Percentiles rank a stretch among this genome's conserved stretches.
Evolutionary conservation across 441 rosid genomes (phyloP).

Genomic region (Corymbia calophylla): DNA sequence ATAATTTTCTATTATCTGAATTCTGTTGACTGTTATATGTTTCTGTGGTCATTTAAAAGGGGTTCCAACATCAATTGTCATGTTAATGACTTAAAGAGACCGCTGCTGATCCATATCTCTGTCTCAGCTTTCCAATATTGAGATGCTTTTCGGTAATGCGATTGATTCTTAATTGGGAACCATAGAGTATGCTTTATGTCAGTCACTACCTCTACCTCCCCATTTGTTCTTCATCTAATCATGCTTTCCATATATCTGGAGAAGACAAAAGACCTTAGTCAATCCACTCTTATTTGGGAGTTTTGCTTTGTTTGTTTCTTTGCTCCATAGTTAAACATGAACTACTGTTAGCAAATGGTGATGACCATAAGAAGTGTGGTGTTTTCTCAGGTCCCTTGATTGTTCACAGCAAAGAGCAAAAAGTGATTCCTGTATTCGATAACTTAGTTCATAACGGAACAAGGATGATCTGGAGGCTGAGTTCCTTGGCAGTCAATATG

Average conservation of each 20-base stretch:
- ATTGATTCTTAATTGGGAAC: not conserved
- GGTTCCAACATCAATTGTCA: not conserved
- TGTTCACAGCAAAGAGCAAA: slow-evolving; percentile 16
- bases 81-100: not conserved
- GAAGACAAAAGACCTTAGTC: not conserved
- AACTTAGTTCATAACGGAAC: slow-evolving; percentile 49
- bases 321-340: not conserved
- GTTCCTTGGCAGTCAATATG: slow-evolving; percentile 34
- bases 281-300: not conserved
- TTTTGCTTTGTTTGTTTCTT: not conserved
- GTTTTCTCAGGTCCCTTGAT: slow-evolving; percentile 20
- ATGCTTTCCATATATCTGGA: not conserved
- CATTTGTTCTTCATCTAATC: not conserved
- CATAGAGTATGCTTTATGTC: not conserved
- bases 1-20: not conserved
- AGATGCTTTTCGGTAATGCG: not conserved
- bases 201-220: not conserved
- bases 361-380: not conserved
- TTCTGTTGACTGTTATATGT: not conserved
- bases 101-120: not conserved
- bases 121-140: not conserved
- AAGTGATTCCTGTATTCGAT: slow-evolving; percentile 43
- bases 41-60: not conserved
- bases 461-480: slow-evolving; percentile 60
- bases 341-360: not conserved